Evolutionary conservation across 257 asterid genomes (phyloP), one percentile per base, ranked within the genome.

Genomic region (Agastache rugosa): DNA sequence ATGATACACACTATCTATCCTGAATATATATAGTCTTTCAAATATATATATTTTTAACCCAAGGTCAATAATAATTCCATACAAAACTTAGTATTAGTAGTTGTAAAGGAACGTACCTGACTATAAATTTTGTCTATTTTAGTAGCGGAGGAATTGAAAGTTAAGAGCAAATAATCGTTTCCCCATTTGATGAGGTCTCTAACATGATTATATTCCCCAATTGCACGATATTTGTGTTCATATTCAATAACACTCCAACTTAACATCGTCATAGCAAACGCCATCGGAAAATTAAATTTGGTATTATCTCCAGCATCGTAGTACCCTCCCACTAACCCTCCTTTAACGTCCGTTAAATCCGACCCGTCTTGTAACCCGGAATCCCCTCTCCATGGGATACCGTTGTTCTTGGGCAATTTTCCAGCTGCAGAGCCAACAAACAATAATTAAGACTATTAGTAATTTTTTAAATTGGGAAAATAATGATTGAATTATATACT

Each of bases 221-320:
- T 74, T 45, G 87, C 93, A 6, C 87, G 90, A 58, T 86, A 94
- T 62, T 91, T 94, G 62, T 86, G 95, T 55, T 91, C 93, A 44
- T 94, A 94, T 48, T 94, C 98, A 4, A 94, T 91, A 23, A 83
- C 89, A 70, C 97, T 94, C 98, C 97, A 93, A 48, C 97, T 94
- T 31, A 94, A 67, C 97, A 91, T 91, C 0, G 98, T 91, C 95
- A 91, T 87, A 0, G 98, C 97, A 72, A 90, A 91, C 20, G 98
- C 79, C 96, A 91, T 90, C 0, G 98, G 98, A 41, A 85, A 94
- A 74, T 94, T 89, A 70, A 86, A 94, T 76, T 94, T 91, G 2
- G 71, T 73, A 53, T 90, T 94, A 73, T 94, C 97, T 19, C 98
- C 97, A 2, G 97, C 96, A 17, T 94, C 98, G 16, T 94, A 94